phyloP scores from a whole-genome alignment of 108 stramenopile genomes.

The Nannochloropsis granulata region DNA sequence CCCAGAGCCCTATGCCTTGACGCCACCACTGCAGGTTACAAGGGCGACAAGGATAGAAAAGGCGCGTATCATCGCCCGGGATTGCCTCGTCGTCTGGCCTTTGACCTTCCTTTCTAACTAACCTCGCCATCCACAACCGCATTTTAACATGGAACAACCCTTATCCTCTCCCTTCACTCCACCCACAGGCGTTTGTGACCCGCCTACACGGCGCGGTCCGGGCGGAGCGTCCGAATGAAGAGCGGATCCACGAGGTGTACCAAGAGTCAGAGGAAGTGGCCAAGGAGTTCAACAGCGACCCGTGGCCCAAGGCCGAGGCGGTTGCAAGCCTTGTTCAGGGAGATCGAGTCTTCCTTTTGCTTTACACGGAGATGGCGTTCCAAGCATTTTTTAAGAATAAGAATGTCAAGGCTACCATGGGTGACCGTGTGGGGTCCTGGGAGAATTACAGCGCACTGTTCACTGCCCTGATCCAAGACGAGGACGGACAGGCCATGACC shows the following conservation, averaged over 20 bases:
- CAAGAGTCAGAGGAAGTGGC: constrained; percentile 10
- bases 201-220: background rate
- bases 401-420: background rate
- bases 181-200: background rate
- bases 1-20: too few species aligned
- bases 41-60: too few species aligned
- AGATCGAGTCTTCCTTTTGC: background rate
- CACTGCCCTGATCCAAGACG: background rate
- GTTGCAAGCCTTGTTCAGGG: background rate
- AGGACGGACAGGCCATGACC: background rate
- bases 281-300: constrained; percentile 1
- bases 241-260: background rate
- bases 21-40: too few species aligned
- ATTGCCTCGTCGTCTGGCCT: too few species aligned
- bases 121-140: too few species aligned
- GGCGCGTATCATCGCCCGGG: too few species aligned
- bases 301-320: constrained; percentile 9
- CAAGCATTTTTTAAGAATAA: background rate
- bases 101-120: too few species aligned
- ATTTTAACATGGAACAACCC: too few species aligned
- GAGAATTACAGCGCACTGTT: background rate
- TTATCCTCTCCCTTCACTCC: too few species aligned
- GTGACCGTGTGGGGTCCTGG: constrained; percentile 12
- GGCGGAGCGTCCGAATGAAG: background rate
- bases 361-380: constrained; percentile 5